A percentile compares a stretch with the other conserved stretches of the same genome.
Evolutionary conservation across 176 grass and related monocot species (phyloP).

Genomic region (Avena insularis): DNA sequence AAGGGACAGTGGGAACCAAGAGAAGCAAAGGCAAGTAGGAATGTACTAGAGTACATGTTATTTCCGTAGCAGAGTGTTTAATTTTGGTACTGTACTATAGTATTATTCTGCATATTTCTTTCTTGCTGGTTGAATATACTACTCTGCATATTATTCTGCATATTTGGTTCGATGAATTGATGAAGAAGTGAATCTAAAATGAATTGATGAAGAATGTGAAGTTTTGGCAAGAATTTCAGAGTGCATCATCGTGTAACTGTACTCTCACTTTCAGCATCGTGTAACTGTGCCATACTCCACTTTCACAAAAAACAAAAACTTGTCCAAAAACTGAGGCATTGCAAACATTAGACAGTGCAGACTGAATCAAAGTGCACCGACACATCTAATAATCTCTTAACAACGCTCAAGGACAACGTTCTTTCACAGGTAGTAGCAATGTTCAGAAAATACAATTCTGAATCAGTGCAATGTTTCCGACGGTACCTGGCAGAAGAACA

Average conservation of each 20-base stretch:
- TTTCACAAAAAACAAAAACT: background rate
- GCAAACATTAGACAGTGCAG: background rate
- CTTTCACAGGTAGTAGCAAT: background rate
- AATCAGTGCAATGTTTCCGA: background rate
- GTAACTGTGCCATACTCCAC: background rate
- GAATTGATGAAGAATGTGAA: background rate
- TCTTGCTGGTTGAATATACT: background rate
- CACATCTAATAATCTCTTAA: background rate
- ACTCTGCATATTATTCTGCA: background rate
- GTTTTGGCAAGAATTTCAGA: background rate
- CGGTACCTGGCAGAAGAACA: too few relatives aligned
- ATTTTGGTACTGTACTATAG: background rate
- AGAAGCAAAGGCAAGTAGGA: background rate
- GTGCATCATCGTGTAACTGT: too few relatives aligned
- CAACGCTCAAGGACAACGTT: background rate
- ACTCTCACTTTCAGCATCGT: background rate
- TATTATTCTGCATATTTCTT: too few relatives aligned
- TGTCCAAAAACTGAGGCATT: background rate
- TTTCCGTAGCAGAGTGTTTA: background rate
- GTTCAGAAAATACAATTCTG: background rate
- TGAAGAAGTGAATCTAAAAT: background rate
- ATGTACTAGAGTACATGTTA: background rate
- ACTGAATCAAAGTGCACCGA: background rate
- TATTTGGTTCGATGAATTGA: background rate
- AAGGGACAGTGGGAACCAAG: constrained; percentile 38